Evolutionary conservation across 106 monocot species (phyloP), one percentile per base, ranked within the genome.

Genomic region (Dendrobium chrysotoxum): DNA sequence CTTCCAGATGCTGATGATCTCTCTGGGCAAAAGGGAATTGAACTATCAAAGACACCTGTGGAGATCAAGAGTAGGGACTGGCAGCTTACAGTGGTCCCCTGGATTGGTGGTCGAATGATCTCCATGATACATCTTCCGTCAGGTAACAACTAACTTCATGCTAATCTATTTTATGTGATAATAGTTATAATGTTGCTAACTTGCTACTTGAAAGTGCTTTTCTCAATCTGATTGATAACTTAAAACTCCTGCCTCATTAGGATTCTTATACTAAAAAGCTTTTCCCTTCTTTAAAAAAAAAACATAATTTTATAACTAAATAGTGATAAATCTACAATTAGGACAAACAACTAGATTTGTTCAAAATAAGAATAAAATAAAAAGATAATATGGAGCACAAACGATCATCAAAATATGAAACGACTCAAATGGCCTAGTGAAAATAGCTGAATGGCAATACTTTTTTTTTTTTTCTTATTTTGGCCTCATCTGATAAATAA

Each of bases 121-220:
- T 98, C 97, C 57, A 98, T 98, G 94, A 80, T 74, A 54, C 97
- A 98, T 85, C 44, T 89, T 13, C 97, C 97, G 71, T 86, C 97
- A 76, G 97, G 97, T 98, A 89, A 77, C 54, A 26, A 40, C 61
- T 23, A 70, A 35, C 0, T 70, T 70, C 70, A 11, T 70, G 35
- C 70, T 70, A 13, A 16, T 35, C 0, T 28, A 70, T 31, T 35
- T 35, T 70, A 10, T 35, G 2, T 70, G 13, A 30, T 70, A 70
- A 70, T 70, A 23, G 35, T 31, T 35, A 31, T 70, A 8, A 31
- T 31, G 68, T 70, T 35, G 68, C 31, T 70, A 80, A 7, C 30
- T 47, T 71, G 50, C 9, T 10, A 72, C 28, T 42, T 68, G 15
- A 74, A 21, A 53, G 28, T 74, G 35, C 28, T 35, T 81, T 10